A percentile compares a stretch with the other conserved stretches of the same genome.
These are phyloP conservation scores for Backusella macrospora DNA, from an alignment of 192 early-diverging fungal species.

Conservation along the genomic window DNA sequence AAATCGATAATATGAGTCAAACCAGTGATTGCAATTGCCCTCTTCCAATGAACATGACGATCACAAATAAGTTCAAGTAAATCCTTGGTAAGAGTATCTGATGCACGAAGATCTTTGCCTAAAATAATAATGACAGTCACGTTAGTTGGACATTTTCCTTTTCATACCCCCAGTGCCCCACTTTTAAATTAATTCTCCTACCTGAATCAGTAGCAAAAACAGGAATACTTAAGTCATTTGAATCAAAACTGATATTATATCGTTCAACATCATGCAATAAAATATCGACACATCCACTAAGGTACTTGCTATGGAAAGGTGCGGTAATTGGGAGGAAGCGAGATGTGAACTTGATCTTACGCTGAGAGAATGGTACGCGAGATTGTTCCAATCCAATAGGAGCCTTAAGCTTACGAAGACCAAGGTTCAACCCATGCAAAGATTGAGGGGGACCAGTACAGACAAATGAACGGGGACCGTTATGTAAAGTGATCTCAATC, in stretches of 20 bases:
- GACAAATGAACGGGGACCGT: conserved; percentile 88
- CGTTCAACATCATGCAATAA: conserved; percentile 71
- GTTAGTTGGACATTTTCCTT: not conserved
- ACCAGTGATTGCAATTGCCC: conserved; percentile 54
- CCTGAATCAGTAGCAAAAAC: conserved; percentile 84
- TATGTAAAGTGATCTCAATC: conserved; percentile 85
- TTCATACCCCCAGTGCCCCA: conserved; percentile 21
- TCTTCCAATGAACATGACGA: conserved; percentile 76
- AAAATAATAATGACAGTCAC: not conserved
- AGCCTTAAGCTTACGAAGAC: conserved; percentile 91
- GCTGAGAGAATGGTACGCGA: conserved; percentile 85
- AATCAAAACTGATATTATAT: conserved; percentile 65
- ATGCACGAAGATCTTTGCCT: conserved; percentile 69
- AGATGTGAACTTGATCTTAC: conserved; percentile 87
- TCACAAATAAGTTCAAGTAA: conserved; percentile 75
- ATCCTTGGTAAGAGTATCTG: conserved; percentile 59
- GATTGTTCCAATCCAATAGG: conserved; percentile 82
- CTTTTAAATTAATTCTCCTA: conserved; percentile 19
- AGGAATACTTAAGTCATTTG: conserved; percentile 67
- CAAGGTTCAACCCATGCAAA: conserved; percentile 88
- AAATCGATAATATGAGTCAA: conserved; percentile 94
- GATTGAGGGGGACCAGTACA: conserved; percentile 90
- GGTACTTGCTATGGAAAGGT: conserved; percentile 90
- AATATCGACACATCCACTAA: conserved; percentile 62
- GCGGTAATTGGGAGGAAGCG: conserved; percentile 92